Base-by-base conservation (phyloP, 176 grass and related monocot genomes). In the Oryza brachyantha region DNA sequence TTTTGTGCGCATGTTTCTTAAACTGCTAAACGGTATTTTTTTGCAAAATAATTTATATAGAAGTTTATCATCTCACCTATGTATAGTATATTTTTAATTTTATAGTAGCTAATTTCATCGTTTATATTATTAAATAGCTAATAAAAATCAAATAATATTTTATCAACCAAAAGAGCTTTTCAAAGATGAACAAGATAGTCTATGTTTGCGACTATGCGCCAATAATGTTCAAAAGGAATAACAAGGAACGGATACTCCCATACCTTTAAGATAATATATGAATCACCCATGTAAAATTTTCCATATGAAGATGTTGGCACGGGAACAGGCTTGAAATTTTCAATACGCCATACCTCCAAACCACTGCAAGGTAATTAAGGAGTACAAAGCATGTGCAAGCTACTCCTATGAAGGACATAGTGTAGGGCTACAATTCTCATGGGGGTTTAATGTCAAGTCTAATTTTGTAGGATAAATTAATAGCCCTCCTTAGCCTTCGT, bases 231-330 rank as follows among this genome's bases (percentile, higher is more conserved):
- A 13, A 35, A 45, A 74, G 78, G 14, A 77, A 62, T 42, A 86
- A 57, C n/a, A 50, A 68, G 25, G 29, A 26, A 68, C 29, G 79
- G 74, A 42, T 73, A 37, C 2, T 13, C 7, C 5, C 77, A 35
- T 86, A 99, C 96, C 96, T 91, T 99, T 70, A 99, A 72, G 61
- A 99, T 84, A 63, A 99, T 91, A 62, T 99, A 99, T 55, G 96
- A 93, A 91, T 99, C 96, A 42, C 92, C 96, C 68, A 88, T 88
- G 57, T 93, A 99, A 81, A 99, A 99, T 74, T 95, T 99, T 65
- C 96, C 96, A 79, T 95, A 62, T 60, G 84, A 91, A 68, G 90
- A 79, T 72, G 77, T 65, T 7, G 88, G 75, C 28, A 93, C 74
- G 22, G 66, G 57, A 57, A 91, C 81, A 43, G 96, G 92, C 74